Conservation (phyloP, 2,329 filamentous ascomycete genomes). For the Aureobasidium sp. region DNA sequence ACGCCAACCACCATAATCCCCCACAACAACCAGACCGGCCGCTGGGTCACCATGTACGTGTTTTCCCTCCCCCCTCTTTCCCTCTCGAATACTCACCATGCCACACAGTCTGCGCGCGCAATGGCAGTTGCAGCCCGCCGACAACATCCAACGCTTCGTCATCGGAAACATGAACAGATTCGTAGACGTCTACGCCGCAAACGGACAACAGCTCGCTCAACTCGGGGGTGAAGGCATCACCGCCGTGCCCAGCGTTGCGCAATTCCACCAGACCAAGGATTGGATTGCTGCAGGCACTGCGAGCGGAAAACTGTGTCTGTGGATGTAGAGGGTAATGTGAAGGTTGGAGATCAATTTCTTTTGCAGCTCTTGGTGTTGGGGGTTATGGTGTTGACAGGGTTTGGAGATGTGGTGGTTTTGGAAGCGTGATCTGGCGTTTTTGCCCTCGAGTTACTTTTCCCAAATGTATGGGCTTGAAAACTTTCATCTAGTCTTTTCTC, state of each 20-base stretch:
- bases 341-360: too few species aligned
- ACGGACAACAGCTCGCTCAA: constrained; percentile 82
- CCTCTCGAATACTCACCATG: background rate
- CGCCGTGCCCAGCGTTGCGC: constrained; percentile 84
- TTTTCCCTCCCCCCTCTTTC: constrained; percentile 19
- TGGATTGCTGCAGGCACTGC: constrained; percentile 91
- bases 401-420: background rate
- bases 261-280: constrained; percentile 77
- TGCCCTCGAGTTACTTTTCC: background rate
- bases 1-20: constrained; percentile 58
- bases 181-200: constrained; percentile 76
- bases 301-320: constrained; percentile 85
- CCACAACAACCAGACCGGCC: constrained; percentile 93
- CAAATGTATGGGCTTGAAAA: too few species aligned
- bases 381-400: background rate
- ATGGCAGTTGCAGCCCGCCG: constrained; percentile 74
- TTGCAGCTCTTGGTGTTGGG: background rate
- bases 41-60: constrained; percentile 78
- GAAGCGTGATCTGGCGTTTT: background rate
- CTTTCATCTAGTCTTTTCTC: too few species aligned
- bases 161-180: constrained; percentile 91
- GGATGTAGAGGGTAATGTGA: constrained; percentile 54
- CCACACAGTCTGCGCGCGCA: constrained; percentile 59
- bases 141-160: constrained; percentile 76
- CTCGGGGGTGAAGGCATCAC: constrained; percentile 83